A percentile compares a stretch with the other conserved stretches of the same genome.
These are phyloP conservation scores for Asterochloris sp. DNA, from an alignment of 139 green algal species.

Conservation along the genomic window DNA sequence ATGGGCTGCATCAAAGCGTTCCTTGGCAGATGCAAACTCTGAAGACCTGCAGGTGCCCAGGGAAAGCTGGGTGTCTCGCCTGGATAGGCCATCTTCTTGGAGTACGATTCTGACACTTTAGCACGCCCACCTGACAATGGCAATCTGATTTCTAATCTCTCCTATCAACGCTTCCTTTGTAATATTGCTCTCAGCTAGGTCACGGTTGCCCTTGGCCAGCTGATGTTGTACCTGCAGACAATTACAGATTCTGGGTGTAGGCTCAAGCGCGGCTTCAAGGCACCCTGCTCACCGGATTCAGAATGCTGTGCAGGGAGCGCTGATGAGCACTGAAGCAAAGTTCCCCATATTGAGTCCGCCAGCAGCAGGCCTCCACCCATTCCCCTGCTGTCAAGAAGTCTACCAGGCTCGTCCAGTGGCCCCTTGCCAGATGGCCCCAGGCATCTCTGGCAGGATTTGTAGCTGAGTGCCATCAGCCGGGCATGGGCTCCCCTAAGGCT, in stretches of 20 bases:
- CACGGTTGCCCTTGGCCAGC: constrained; percentile 1
- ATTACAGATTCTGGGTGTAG: background rate
- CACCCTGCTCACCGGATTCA: too few relatives aligned
- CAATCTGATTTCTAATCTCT: constrained; percentile 15
- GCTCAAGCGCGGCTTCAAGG: too few relatives aligned
- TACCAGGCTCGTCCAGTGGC: background rate
- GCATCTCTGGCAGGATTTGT: background rate
- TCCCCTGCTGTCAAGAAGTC: too few relatives aligned
- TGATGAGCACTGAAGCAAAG: too few relatives aligned
- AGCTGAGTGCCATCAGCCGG: background rate
- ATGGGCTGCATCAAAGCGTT: constrained; percentile 4
- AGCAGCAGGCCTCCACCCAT: too few relatives aligned
- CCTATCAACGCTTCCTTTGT: constrained; percentile 5
- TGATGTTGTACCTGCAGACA: background rate
- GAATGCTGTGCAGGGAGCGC: too few relatives aligned
- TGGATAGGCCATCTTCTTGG: background rate
- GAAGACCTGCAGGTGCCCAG: background rate
- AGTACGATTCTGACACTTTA: too few relatives aligned
- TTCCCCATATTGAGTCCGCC: too few relatives aligned
- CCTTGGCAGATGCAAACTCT: constrained; percentile 11
- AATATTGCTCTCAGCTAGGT: constrained; percentile 1
- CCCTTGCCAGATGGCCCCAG: background rate
- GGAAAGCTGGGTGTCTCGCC: background rate
- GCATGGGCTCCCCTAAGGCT: background rate
- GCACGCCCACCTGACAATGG: constrained; percentile 9